Base-by-base conservation (phyloP, 2,329 filamentous ascomycete genomes). In the Trichoderma polysporum region DNA sequence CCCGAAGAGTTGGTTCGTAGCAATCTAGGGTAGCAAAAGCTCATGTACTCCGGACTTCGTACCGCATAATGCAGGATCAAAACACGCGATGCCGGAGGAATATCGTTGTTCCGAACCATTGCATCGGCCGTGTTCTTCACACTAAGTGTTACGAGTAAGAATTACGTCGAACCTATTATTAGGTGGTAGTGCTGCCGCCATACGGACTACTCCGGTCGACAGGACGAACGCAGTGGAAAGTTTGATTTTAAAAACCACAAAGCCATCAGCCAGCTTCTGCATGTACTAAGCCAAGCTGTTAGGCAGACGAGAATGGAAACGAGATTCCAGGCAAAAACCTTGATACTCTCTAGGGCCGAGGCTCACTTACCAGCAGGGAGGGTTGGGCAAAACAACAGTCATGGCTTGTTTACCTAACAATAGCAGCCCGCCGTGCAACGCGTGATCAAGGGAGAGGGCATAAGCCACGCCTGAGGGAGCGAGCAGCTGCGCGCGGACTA, bases 11-110 rank as follows among this genome's bases (percentile, higher is more conserved):
- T 9, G 15, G 47, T 22, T 27, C 15, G 47, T 13, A 25, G 33
- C n/a, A 37, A 9, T 62, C 49, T 47, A 62, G 59, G 59, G 59
- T 62, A 62, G 35, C 17, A 27, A 49, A 49, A 25, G n/a, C 15
- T 33, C 29, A 13, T 19, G n/a, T n/a, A 10, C n/a, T n/a, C n/a
- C n/a, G n/a, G n/a, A n/a, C n/a, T n/a, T n/a, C n/a, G n/a, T n/a
- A n/a, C n/a, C n/a, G n/a, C n/a, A n/a, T n/a, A n/a, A n/a, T n/a
- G n/a, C n/a, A n/a, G n/a, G n/a, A n/a, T n/a, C n/a, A n/a, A n/a
- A n/a, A 29, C 33, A 29, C 9, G 17, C 13, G 33, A 22, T 31
- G 29, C 56, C n/a, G n/a, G 33, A 29, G 56, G 56, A 59, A 47
- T 31, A 59, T 59, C 35, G 5, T 50, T 52, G 33, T 29, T 52